Base-by-base conservation (phyloP, 768 basidiomycete species). In the Leccinum boreale region DNA sequence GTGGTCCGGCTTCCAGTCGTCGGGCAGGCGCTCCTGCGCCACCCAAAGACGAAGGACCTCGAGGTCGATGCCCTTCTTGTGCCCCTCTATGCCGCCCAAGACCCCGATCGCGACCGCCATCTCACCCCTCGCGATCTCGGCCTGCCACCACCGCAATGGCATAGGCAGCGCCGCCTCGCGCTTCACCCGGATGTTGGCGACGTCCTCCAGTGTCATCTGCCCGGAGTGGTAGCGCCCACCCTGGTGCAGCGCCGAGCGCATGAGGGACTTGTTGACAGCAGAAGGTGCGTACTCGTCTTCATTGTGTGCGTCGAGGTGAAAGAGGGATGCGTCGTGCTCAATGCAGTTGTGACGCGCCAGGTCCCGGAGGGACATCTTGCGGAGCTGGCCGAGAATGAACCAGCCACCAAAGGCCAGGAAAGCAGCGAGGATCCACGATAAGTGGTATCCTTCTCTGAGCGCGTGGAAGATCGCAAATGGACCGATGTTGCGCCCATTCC, bases 101-200 rank as follows among this genome's bases (percentile, higher is more conserved):
- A 87, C 77, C 1, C 82, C 84, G 6, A 86, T 73, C 3, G 86
- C 81, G 53, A 87, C 78, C 0, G 80, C 83, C 76, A 87, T 83
- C 68, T 89, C 86, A 8, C 85, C 85, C 15, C 85, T 77, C 3
- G 86, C 86, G 53, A 87, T 79, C 70, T 85, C 84, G 0, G 78
- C 78, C 58, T 84, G 83, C 24, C 82, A 50, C 23, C 62, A 39
- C 42, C 73, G 74, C 26, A 87, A 65, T 0, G 74, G 72, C 1
- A 61, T 63, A 0, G 19, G 2, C 17, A 76, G 79, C 8, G 67
- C 59, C 24, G 67, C 70, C 63, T 87, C 85, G 21, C 86, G 73
- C 49, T 81, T 74, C 5, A 81, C 68, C 4, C 86, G 76, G 14
- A 81, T 77, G 39, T 76, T 72, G 15, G 81, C 84, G 11, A 85